A percentile compares a stretch with the other conserved stretches of the same genome.
These are phyloP conservation scores for Cutaneotrichosporon sp. DNA, from an alignment of 1,284 basidiomycete species.

Conservation along the genomic window DNA sequence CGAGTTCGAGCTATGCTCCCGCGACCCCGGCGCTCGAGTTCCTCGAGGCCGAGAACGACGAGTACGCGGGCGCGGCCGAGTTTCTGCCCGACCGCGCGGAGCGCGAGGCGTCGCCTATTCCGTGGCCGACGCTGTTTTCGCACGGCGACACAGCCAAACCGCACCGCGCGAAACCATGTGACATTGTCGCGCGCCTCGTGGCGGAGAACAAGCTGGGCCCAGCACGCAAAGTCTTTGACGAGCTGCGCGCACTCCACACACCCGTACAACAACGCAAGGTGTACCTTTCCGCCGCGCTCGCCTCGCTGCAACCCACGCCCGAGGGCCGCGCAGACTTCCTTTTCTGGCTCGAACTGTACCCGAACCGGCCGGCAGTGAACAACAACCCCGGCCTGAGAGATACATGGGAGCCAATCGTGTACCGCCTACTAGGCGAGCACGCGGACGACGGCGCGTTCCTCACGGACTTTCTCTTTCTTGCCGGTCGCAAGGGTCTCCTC, in stretches of 20 bases:
- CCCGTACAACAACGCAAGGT: conserved; percentile 24
- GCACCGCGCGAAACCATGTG: conserved; percentile 18
- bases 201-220: conserved; percentile 13
- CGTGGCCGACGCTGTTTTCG: conserved; percentile 38
- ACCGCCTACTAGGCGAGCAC: conserved; percentile 16
- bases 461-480: conserved; percentile 18
- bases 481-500: conserved; percentile 32
- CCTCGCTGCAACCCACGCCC: background rate
- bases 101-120: conserved; percentile 20
- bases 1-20: background rate
- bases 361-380: conserved; percentile 31
- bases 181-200: conserved; percentile 30
- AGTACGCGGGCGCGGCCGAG: conserved; percentile 25
- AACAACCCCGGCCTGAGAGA: conserved; percentile 21
- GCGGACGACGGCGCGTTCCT: conserved; percentile 22
- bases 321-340: conserved; percentile 22
- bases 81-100: conserved; percentile 20
- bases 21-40: conserved; percentile 14
- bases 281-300: conserved; percentile 30
- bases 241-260: conserved; percentile 26
- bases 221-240: conserved; percentile 29
- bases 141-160: conserved; percentile 7
- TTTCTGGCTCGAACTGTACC: conserved; percentile 36
- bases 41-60: conserved; percentile 29
- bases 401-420: conserved; percentile 29